A percentile compares a stretch with the other conserved stretches of the same genome.
Conservation (phyloP, 768 basidiomycete species). For the Candolleomyces efflorescens region DNA sequence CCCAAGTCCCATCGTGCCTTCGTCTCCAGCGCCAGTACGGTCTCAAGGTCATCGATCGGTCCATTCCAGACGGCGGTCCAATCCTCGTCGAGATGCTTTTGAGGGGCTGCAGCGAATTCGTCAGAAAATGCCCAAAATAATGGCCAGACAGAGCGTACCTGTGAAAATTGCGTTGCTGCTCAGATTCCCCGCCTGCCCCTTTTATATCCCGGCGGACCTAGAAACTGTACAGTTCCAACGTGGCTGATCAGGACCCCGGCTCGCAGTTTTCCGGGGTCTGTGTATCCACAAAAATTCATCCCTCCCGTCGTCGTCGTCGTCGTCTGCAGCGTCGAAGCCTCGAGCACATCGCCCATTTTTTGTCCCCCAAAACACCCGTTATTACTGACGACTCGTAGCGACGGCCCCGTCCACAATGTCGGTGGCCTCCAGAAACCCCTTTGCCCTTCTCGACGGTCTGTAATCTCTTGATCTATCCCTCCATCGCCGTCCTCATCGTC, state of each 20-base stretch:
- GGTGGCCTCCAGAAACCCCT: slow-evolving; percentile 87
- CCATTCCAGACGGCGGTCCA: slow-evolving; percentile 67
- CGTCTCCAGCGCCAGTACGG: slow-evolving; percentile 81
- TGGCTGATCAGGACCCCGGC: slow-evolving; percentile 47
- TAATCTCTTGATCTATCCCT: slow-evolving; percentile 19
- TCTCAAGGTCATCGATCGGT: slow-evolving; percentile 83
- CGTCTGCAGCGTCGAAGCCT: slow-evolving; percentile 6
- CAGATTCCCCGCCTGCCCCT: background rate
- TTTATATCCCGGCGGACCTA: slow-evolving; percentile 12
- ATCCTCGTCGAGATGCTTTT: slow-evolving; percentile 92
- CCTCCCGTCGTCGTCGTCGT: slow-evolving; percentile 5
- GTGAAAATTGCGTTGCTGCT: slow-evolving; percentile 3
- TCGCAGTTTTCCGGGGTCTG: slow-evolving; percentile 10
- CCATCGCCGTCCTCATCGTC: slow-evolving; percentile 14
- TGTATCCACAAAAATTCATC: slow-evolving; percentile 5
- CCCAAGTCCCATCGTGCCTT: slow-evolving; percentile 78
- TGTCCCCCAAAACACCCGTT: background rate
- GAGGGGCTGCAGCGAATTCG: slow-evolving; percentile 39
- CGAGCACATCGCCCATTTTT: slow-evolving; percentile 9
- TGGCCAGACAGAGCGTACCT: background rate
- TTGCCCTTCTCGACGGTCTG: slow-evolving; percentile 77
- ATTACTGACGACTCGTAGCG: slow-evolving; percentile 8
- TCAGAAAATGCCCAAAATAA: background rate
- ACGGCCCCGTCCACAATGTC: slow-evolving; percentile 59
- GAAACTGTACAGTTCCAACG: slow-evolving; percentile 47